Base-by-base conservation (phyloP, 2,329 filamentous ascomycete genomes). In the Dactylellina leptospora region DNA sequence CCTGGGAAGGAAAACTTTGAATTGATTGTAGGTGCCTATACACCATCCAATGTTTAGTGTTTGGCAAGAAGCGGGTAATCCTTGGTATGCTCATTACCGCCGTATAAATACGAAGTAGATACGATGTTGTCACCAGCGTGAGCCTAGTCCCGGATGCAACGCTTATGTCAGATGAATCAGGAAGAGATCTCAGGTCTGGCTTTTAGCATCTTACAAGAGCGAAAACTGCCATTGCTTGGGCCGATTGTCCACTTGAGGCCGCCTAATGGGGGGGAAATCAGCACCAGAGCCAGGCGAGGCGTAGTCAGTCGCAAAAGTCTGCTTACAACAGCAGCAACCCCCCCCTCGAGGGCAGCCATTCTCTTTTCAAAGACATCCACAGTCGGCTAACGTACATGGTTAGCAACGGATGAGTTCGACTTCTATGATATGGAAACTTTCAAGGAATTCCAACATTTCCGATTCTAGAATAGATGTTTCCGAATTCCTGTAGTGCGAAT, bases 391-490 rank as follows among this genome's bases (percentile, higher is more conserved):
- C 5, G 18, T 5, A 25, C 18, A n/a, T n/a, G n/a, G 11, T 8
- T n/a, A n/a, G 9, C 18, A 33, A 36, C 23, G 23, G 20, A 4
- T 16, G 11, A 4, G 3, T n/a, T 30, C 3, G 18, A 28, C 10
- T 13, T 13, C 16, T 13, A 20, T 11, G 69, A 63, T 63, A 23
- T 58, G 16, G 20, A 50, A 23, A 38, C 20, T 30, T 45, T 11
- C 2, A 10, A 10, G 23, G 10, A 11, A 11, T 20, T 81, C 86
- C 78, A 78, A 92, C 90, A 81, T 97, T 97, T 90, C 91, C 92
- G 77, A 99, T 92, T 75, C 95, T 91, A 80, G 89, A 95, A 85
- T 99, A 99, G 80, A 97, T 96, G 82, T 97, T 97, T 81, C 93
- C 95, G 78, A 91, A 90, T 82, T 97, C 92, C 83, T 97, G 96